These are phyloP conservation scores for Nepenthes mirabilis DNA, from an alignment of 148 eudicot genomes.

Conservation along the genomic window DNA sequence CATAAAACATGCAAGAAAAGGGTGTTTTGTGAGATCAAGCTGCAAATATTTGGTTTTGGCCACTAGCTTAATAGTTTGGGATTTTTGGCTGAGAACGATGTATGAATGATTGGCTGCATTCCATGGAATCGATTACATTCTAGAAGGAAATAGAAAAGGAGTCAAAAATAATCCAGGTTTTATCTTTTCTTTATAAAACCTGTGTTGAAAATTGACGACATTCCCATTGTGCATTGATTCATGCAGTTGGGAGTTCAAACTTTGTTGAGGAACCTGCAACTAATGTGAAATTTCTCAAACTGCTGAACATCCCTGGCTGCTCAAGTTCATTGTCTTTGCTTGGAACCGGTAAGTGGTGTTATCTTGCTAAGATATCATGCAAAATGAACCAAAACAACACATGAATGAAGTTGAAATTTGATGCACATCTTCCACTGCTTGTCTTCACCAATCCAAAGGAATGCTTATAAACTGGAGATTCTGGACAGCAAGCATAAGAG, in stretches of 20 bases:
- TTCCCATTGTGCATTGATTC: not conserved
- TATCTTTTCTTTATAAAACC: constrained; percentile 1
- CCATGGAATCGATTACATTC: too few relatives aligned
- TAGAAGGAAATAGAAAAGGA: not conserved
- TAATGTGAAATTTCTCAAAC: constrained; percentile 53
- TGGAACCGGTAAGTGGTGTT: constrained; percentile 55
- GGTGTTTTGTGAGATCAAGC: too few relatives aligned
- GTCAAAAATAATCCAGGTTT: not conserved
- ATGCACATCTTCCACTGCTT: not conserved
- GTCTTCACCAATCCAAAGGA: not conserved
- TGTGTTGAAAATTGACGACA: not conserved
- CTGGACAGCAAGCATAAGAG: too few relatives aligned
- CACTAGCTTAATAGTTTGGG: not conserved
- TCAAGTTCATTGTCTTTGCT: constrained; percentile 65
- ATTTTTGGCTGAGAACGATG: not conserved
- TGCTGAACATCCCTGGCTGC: constrained; percentile 63
- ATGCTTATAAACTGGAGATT: not conserved
- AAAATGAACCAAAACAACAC: not conserved
- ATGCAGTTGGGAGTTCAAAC: constrained; percentile 39
- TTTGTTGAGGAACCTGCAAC: constrained; percentile 71
- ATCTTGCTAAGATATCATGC: not conserved
- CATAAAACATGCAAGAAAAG: too few relatives aligned
- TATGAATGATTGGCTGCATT: too few relatives aligned
- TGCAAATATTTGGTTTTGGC: too few relatives aligned
- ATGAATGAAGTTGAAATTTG: not conserved